These are phyloP conservation scores for Cardiospermum halicacabum DNA, from an alignment of 345 rosid genomes.

Conservation along the genomic window DNA sequence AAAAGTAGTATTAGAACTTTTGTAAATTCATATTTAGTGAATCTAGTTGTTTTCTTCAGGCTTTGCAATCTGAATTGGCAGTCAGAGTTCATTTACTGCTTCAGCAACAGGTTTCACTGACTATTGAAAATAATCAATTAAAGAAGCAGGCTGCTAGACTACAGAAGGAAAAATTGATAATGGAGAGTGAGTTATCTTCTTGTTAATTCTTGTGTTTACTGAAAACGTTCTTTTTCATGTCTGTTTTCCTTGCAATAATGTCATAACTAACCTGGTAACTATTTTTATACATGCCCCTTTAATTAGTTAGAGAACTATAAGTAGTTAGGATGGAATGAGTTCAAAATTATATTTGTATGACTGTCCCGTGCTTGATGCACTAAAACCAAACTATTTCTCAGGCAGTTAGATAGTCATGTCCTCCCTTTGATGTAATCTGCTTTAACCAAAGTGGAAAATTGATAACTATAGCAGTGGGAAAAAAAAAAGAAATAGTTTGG, in stretches of 20 bases:
- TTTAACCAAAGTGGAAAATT: no score
- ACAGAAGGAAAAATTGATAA: conserved; percentile 50
- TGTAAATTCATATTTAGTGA: background rate
- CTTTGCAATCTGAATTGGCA: conserved; percentile 54
- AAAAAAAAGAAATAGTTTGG: no score
- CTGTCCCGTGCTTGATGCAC: background rate
- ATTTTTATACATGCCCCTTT: no score
- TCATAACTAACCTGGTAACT: background rate
- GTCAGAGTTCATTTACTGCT: conserved; percentile 48
- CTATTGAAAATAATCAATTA: conserved; percentile 57
- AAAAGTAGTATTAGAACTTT: no score
- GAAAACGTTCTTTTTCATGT: background rate
- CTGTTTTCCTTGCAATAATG: background rate
- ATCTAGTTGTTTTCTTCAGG: conserved; percentile 28
- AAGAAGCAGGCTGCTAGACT: conserved; percentile 52
- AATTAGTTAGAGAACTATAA: background rate
- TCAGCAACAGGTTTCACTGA: conserved; percentile 52
- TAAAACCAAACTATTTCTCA: no score
- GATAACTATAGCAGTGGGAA: no score
- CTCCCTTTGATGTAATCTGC: no score
- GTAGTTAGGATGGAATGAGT: background rate
- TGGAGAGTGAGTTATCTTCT: conserved; percentile 39
- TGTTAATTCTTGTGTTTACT: conserved; percentile 1
- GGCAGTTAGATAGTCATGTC: no score
- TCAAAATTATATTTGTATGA: background rate